Evolutionary conservation across 2,329 filamentous ascomycete genomes (phyloP), one percentile per base, ranked within the genome.

Genomic region (Xylaria sp.): DNA sequence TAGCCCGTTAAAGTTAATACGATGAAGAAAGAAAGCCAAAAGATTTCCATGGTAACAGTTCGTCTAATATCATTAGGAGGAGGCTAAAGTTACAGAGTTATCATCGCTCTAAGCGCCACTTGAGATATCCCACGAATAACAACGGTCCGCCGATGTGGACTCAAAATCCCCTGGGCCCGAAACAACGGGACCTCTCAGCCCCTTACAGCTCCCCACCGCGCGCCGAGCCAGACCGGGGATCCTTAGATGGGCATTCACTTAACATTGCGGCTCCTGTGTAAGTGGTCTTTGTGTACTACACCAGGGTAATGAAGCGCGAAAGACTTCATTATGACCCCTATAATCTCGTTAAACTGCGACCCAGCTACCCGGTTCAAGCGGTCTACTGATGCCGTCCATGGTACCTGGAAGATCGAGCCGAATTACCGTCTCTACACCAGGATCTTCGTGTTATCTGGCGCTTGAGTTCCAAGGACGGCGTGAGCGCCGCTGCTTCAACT

Each of bases 101-200:
- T 51, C 32, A 6, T 28, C 6, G 3, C 34, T 10, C n/a, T 61
- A 52, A 56, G 70, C 66, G 63, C 59, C 37, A 51, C 20, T 50
- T 12, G 44, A 66, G 57, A 70, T 61, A 62, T 72, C 55, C 71
- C 69, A 69, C 71, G 66, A 72, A 71, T 71, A 25, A 59, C 15
- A 56, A 64, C 57, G 28, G 44, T 37, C 57, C 34, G 56, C 44
- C 59, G 62, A 55, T 57, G 62, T 66, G 64, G 60, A 60, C 37
- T 52, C 41, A 18, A 7, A 50, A 57, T 61, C 63, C 65, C 63
- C 41, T 57, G 18, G 51, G 23, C 9, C 66, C 69, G 69, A 69
- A 69, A 69, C 66, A 56, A 55, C 56, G 63, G 63, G 57, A 66
- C 69, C 61, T 46, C 1, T 37, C 15, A 1, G 1, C 61, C 68